Base-by-base conservation (phyloP, 2,329 filamentous ascomycete species). In the Trichoderma sp. region DNA sequence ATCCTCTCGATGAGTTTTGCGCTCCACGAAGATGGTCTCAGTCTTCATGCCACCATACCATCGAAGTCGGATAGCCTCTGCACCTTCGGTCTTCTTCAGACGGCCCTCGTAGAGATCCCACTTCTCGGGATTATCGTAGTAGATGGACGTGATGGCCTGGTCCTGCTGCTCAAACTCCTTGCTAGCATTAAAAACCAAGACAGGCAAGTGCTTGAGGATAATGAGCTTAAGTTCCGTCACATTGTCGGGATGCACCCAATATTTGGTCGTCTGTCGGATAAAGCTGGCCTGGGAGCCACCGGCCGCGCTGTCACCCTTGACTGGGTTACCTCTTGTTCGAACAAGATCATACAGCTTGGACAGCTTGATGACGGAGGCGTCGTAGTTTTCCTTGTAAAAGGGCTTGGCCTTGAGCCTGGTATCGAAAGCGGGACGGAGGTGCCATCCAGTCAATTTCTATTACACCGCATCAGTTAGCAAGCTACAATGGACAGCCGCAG, bases 301-400 rank as follows among this genome's bases (percentile, higher is more conserved):
- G 17, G 96, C 96, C 8, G 95, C 86, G 76, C 94, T 93, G 81
- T 99, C 96, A 71, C 96, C 96, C 83, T 94, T 95, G 78, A 94
- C 90, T 0, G 96, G 96, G 79, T 97, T 95, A 72, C 96, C 96
- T 76, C 95, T 89, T 3, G 95, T 99, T 70, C 96, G 91, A 17
- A 98, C 96, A 55, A 97, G 87, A 81, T 99, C 95, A 84, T 98
- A 99, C 70, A 98, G 89, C 82, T 92, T 95, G 26, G 96, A 99
- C 36, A 99, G 89, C 83, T 97, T 94, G 74, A 98, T 92, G 43
- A 99, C 93, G 73, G 97, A 97, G 34, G 92, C 92, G 84, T 99
- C 96, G 83, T 98, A 98, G 83, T 99, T 98, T 80, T 98, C 95
- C 81, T 97, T 97, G 87, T 97, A 99, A 83, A 99, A 99, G 0